Conservation (phyloP, 2,329 filamentous ascomycete species). For the Fusarium liriodendri region DNA sequence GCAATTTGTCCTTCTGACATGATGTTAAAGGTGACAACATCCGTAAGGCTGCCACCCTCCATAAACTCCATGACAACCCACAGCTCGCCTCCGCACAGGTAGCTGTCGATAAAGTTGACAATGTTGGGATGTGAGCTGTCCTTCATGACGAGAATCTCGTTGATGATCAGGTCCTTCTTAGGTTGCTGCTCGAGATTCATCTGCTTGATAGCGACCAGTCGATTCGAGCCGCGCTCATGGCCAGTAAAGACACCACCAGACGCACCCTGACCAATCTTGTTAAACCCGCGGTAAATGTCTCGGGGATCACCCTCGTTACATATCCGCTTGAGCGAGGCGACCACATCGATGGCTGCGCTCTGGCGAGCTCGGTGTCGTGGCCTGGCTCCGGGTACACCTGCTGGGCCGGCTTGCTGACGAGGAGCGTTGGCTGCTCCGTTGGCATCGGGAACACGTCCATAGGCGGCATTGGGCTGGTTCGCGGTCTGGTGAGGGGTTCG, state of each 20-base stretch:
- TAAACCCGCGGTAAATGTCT: slow-evolving; percentile 85
- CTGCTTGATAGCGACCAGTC: slow-evolving; percentile 97
- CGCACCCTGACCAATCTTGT: slow-evolving; percentile 96
- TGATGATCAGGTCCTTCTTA: slow-evolving; percentile 99
- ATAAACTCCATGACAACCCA: slow-evolving; percentile 99
- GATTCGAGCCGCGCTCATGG: slow-evolving; percentile 84
- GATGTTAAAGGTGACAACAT: slow-evolving; percentile 99
- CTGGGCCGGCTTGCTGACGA: slow-evolving; percentile 51
- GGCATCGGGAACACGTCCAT: slow-evolving; percentile 44
- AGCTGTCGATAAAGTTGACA: slow-evolving; percentile 99
- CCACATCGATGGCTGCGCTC: slow-evolving; percentile 84
- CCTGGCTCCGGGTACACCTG: slow-evolving; percentile 65
- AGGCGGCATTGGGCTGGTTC: slow-evolving; percentile 42
- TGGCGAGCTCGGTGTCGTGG: slow-evolving; percentile 83
- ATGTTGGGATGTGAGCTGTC: slow-evolving; percentile 98
- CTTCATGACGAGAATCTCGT: slow-evolving; percentile 99
- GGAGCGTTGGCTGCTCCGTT: slow-evolving; percentile 49
- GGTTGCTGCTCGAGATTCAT: slow-evolving; percentile 99
- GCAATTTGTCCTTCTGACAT: slow-evolving; percentile 99
- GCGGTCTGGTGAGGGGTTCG: slow-evolving; percentile 59
- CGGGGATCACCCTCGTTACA: slow-evolving; percentile 92
- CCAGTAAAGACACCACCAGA: slow-evolving; percentile 96
- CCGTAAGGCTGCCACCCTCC: slow-evolving; percentile 97
- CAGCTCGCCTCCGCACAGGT: slow-evolving; percentile 86
- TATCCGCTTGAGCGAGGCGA: slow-evolving; percentile 85